phyloP scores from a whole-genome alignment of 164 flowering plant genomes.

The Annona cherimola region DNA sequence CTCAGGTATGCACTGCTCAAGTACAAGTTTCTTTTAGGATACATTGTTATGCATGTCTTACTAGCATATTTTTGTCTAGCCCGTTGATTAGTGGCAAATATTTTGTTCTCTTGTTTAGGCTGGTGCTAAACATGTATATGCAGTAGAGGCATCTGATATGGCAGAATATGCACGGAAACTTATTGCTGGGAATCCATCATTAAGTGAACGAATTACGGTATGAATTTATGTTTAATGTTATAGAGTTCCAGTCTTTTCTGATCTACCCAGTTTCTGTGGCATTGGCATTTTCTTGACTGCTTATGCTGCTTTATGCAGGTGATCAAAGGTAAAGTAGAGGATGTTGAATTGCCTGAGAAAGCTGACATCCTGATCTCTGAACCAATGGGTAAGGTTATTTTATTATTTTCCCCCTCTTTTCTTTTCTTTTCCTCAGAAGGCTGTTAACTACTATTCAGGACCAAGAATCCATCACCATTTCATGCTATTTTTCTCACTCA shows the following conservation, averaged over 20 bases:
- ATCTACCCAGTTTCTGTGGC: background rate
- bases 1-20: conserved; percentile 54
- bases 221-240: conserved; percentile 5
- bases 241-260: background rate
- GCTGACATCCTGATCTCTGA: conserved; percentile 97
- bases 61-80: background rate
- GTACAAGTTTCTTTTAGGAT: background rate
- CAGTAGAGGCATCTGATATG: conserved; percentile 99
- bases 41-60: background rate
- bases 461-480: no score
- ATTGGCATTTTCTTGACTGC: conserved; percentile 4
- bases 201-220: conserved; percentile 76
- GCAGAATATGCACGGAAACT: conserved; percentile 90
- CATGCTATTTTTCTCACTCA: no score
- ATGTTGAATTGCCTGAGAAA: conserved; percentile 94
- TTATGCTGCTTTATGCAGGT: conserved; percentile 40
- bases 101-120: conserved; percentile 39
- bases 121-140: conserved; percentile 99
- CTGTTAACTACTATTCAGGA: no score
- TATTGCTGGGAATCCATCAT: conserved; percentile 81
- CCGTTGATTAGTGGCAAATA: background rate
- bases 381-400: conserved; percentile 81
- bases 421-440: background rate
- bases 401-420: background rate
- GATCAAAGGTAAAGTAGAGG: conserved; percentile 94